Evolutionary conservation across 2,329 filamentous ascomycete species (phyloP), one percentile per base, ranked within the genome.

Genomic region (Penicillium capsulatum): DNA sequence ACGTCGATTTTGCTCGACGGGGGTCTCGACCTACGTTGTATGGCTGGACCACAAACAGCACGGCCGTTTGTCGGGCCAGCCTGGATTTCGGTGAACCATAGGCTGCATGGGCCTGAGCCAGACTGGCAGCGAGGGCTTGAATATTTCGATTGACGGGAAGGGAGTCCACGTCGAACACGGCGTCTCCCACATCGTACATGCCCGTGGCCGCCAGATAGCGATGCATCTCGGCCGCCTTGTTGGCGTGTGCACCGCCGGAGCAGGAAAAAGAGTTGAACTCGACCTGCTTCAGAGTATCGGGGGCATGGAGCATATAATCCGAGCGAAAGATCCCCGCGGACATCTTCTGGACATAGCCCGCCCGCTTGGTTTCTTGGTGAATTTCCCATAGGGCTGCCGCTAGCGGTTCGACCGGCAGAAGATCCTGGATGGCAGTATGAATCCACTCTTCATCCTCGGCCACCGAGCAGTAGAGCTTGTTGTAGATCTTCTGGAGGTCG

Each of bases 401-500:
- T 11, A 72, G 55, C 3, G 53, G 52, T 20, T 70, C 65, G 3
- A 53, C 48, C 8, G 58, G 47, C 5, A 64, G 51, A 6, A 70
- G 42, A 13, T 61, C 54, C 16, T 47, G 38, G 2, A 69, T 55
- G 0, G 59, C 51, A 3, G 47, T 34, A 13, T 55, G 51, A 1
- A 71, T 54, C 65, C 66, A 70, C 1, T 53, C 44, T 17, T 63
- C 57, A 48, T 71, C 65, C 30, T 61, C 54, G 2, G 49, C 81
- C 67, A 61, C 78, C 67, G 41, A 79, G 68, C 63, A 51, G 36
- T 70, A 71, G 3, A 70, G 56, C 74, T 79, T 54, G 70, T 76
- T 53, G 74, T 73, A 69, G 74, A 79, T 60, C 68, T 75, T 63
- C 77, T 83, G 61, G 67, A 84, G 50, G 67, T 74, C 42, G 75